Percentiles rank a stretch among this genome's conserved stretches.
phyloP scores from a whole-genome alignment of 2,329 filamentous ascomycete genomes.

The Davidsoniella eucalypti region DNA sequence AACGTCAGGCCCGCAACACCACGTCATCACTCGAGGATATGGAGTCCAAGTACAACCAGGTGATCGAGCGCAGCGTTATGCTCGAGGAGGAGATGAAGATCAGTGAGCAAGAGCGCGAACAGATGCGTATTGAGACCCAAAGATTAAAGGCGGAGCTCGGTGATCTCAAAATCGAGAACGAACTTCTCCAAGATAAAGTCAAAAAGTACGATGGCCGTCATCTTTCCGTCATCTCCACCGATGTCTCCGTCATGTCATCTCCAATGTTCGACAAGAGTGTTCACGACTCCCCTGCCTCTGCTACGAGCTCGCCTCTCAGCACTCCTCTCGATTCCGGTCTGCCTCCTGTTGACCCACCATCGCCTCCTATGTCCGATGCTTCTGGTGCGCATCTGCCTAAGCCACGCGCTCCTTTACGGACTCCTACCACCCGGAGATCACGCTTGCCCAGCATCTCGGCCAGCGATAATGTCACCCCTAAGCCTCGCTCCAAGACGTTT shows the following conservation, averaged over 20 bases:
- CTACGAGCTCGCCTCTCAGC: slow-evolving; percentile 76
- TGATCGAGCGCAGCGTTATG: slow-evolving; percentile 82
- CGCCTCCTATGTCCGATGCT: slow-evolving; percentile 81
- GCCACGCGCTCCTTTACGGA: slow-evolving; percentile 22
- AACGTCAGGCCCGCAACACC: slow-evolving; percentile 88
- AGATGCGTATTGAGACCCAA: slow-evolving; percentile 77
- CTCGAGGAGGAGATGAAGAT: slow-evolving; percentile 88
- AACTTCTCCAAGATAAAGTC: slow-evolving; percentile 88
- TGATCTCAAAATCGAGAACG: slow-evolving; percentile 85
- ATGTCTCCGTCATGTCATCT: slow-evolving; percentile 48
- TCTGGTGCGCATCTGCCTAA: slow-evolving; percentile 38
- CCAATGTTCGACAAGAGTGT: slow-evolving; percentile 57
- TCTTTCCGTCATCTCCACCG: slow-evolving; percentile 42
- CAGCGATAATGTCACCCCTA: slow-evolving; percentile 38
- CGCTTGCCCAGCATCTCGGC: slow-evolving; percentile 33
- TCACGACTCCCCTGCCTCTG: slow-evolving; percentile 55
- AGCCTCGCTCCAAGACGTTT: slow-evolving; percentile 33
- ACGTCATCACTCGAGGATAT: slow-evolving; percentile 91
- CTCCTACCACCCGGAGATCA: slow-evolving; percentile 19
- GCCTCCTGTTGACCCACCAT: slow-evolving; percentile 68
- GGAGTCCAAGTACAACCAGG: slow-evolving; percentile 90
- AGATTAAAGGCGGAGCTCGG: slow-evolving; percentile 78
- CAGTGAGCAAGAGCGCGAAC: slow-evolving; percentile 82
- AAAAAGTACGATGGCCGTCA: slow-evolving; percentile 49
- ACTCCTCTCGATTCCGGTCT: slow-evolving; percentile 59